Evolutionary conservation across 78 protist species (phyloP).

Genomic region (Dictyostelium citrinum): DNA sequence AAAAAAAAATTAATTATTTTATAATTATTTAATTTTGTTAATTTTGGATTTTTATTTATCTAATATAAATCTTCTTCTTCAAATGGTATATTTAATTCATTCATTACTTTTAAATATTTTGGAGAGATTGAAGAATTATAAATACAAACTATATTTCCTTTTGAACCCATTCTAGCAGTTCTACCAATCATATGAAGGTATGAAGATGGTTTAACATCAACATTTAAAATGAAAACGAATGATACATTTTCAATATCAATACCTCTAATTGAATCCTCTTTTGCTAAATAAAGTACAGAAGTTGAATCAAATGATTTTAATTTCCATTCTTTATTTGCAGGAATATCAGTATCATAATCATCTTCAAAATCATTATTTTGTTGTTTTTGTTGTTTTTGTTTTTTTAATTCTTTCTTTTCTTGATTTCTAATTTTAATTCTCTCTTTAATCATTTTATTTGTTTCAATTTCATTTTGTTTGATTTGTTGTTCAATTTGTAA

Average conservation of each 20-base stretch:
- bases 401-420: background rate
- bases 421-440: background rate
- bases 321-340: background rate
- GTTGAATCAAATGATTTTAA: background rate
- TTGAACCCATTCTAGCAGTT: conserved; percentile 39
- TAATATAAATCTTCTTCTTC: conserved; percentile 24
- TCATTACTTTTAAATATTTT: conserved; percentile 22
- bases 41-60: too few relatives aligned
- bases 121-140: conserved; percentile 4
- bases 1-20: too few relatives aligned
- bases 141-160: conserved; percentile 21
- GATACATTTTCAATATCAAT: conserved; percentile 24
- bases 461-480: background rate
- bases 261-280: conserved; percentile 58
- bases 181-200: conserved; percentile 67
- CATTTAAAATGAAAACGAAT: conserved; percentile 50
- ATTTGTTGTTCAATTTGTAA: background rate
- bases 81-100: conserved; percentile 38
- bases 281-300: conserved; percentile 20
- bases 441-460: background rate
- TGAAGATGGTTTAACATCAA: background rate
- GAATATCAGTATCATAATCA: background rate
- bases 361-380: background rate
- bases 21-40: too few relatives aligned
- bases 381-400: background rate